Conservation (phyloP, 2,329 filamentous ascomycete species). For the Pseudopyrenochaeta lycopersici region DNA sequence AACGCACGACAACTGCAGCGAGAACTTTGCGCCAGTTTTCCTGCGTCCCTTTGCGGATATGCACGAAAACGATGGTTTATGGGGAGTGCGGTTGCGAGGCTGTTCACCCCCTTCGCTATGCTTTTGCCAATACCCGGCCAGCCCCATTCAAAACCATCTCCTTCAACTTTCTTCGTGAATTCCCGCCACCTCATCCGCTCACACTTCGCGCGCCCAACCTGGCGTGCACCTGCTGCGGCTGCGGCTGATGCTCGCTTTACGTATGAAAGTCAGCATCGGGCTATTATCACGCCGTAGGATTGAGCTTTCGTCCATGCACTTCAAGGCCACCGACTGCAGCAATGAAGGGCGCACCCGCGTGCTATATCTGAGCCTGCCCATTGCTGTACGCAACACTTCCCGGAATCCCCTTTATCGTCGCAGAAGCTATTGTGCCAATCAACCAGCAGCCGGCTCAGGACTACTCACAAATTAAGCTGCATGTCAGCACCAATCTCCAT, state of each 20-base stretch:
- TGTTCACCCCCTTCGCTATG: not conserved
- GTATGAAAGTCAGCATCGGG: not conserved
- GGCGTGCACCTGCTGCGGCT: not conserved
- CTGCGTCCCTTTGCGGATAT: not conserved
- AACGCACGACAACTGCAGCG: not conserved
- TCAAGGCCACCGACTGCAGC: not conserved
- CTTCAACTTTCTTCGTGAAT: not conserved
- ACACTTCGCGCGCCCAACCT: not conserved
- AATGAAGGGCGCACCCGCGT: not conserved
- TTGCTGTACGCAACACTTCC: not conserved
- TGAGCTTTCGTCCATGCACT: too few relatives aligned
- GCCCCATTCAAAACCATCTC: not conserved
- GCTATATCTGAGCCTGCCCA: not conserved
- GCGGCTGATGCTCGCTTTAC: slow-evolving; percentile 2
- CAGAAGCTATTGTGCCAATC: not conserved
- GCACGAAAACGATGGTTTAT: not conserved
- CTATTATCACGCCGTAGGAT: not conserved
- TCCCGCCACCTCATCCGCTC: not conserved
- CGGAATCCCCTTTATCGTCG: not conserved
- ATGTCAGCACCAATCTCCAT: not conserved
- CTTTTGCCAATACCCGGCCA: not conserved
- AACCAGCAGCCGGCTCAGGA: not conserved
- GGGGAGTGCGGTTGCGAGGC: not conserved
- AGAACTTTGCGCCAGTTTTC: not conserved
- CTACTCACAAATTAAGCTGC: not conserved